A percentile compares a stretch with the other conserved stretches of the same genome.
Conservation (phyloP, 176 grass and related monocot species). For the Musa acuminata region DNA sequence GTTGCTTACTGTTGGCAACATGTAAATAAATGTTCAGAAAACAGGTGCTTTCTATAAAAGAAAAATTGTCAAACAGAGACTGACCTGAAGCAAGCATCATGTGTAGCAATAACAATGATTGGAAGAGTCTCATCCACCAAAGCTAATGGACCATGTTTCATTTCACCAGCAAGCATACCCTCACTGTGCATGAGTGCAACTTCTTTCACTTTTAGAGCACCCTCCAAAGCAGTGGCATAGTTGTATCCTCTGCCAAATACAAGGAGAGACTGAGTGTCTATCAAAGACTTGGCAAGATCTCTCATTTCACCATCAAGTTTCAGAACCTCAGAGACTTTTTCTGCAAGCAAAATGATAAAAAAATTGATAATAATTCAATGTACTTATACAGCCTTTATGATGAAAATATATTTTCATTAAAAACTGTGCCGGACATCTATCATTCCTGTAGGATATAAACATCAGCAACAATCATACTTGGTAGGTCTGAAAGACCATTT, state of each 20-base stretch:
- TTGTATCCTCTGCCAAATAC: slow-evolving; percentile 87
- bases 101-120: slow-evolving; percentile 82
- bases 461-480: slow-evolving; percentile 36
- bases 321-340: slow-evolving; percentile 54
- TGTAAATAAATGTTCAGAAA: not conserved
- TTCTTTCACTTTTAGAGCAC: slow-evolving; percentile 93
- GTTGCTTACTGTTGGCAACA: slow-evolving; percentile 57
- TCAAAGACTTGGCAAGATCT: slow-evolving; percentile 66
- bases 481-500: slow-evolving; percentile 46
- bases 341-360: slow-evolving; percentile 13
- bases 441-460: not conserved
- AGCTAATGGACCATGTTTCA: slow-evolving; percentile 90
- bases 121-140: slow-evolving; percentile 88
- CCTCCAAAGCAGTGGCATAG: slow-evolving; percentile 88
- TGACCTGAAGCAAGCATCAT: slow-evolving; percentile 65
- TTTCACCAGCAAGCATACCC: slow-evolving; percentile 95
- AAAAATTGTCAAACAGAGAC: slow-evolving; percentile 7
- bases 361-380: not conserved
- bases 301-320: slow-evolving; percentile 91
- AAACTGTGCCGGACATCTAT: not conserved
- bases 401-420: not conserved
- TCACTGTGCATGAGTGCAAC: slow-evolving; percentile 81
- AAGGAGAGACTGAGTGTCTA: slow-evolving; percentile 61
- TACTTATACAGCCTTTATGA: not conserved
- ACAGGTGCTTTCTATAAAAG: not conserved